Base-by-base conservation (phyloP, 768 basidiomycete species). In the Gymnopilus dilepis region DNA sequence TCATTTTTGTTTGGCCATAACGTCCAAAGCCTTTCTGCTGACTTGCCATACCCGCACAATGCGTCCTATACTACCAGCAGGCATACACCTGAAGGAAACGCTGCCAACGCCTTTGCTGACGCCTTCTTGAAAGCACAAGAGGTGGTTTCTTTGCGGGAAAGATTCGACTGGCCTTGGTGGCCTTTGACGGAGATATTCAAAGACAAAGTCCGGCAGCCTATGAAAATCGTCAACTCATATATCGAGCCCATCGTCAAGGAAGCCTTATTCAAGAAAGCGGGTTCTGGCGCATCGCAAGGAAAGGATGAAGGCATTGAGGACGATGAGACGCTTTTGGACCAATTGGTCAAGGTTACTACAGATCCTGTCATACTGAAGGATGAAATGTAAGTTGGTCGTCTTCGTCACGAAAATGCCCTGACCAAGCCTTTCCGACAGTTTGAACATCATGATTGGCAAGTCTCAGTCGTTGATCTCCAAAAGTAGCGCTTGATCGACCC, bases 1-100 rank as follows among this genome's bases (percentile, higher is more conserved):
- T 82, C 84, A 53, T 87, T 86, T 64, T 77, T 89, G 6, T 86
- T 87, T 61, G 84, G 81, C 5, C 70, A 77, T 28, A 78, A 80
- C 61, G 81, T 88, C 9, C 66, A 78, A 38, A 81, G 80, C 6
- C 78, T 88, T 30, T 71, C 74, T 0, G 80, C 79, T 0, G 81
- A 79, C 2, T 71, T 87, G 4, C 81, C 81, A 1, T 86, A 85
- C 60, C 85, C 85, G 54, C 75, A 63, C 57, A 50, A 56, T 40
- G 41, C 70, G 41, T 38, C 63, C 41, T 61, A 62, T 43, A 66
- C 74, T 65, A 74, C 69, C 60, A 67, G 15, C 12, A 8, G 75
- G 74, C 48, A 51, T 63, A 8, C 87, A 87, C 69, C 74, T 77
- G 1, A 66, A 72, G 24, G 81, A 86, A 0, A 87, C 89, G 63